Percentiles rank a stretch among this genome's conserved stretches.
These are phyloP conservation scores for Bolboschoenus planiculmis DNA, from an alignment of 176 grass and related monocot species.

Conservation along the genomic window DNA sequence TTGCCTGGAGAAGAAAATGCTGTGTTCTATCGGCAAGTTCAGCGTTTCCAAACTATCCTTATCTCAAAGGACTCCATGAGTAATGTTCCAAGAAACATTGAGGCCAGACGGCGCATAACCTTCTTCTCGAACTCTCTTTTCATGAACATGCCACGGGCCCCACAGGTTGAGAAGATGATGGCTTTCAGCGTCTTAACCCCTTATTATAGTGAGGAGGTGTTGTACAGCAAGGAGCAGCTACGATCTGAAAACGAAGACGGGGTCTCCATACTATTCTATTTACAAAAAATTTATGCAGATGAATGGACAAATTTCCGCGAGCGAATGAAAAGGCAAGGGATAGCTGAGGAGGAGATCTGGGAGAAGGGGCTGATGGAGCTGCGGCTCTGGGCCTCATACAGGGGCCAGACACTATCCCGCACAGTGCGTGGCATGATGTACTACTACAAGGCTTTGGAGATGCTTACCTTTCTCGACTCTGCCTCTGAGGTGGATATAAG, in stretches of 20 bases:
- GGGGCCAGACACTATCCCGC: slow-evolving; percentile 80
- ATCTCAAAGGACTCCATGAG: slow-evolving; percentile 81
- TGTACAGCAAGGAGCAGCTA: slow-evolving; percentile 92
- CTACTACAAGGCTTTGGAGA: slow-evolving; percentile 93
- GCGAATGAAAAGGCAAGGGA: slow-evolving; percentile 75
- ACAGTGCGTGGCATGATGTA: slow-evolving; percentile 98
- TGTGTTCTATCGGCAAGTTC: slow-evolving; percentile 69
- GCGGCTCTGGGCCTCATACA: slow-evolving; percentile 84
- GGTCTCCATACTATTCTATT: slow-evolving; percentile 84
- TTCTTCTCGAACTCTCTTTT: slow-evolving; percentile 97
- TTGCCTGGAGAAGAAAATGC: slow-evolving; percentile 51
- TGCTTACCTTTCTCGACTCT: slow-evolving; percentile 87
- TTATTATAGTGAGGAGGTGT: slow-evolving; percentile 90
- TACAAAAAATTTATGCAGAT: slow-evolving; percentile 78
- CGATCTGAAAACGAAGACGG: slow-evolving; percentile 82
- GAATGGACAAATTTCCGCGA: slow-evolving; percentile 83
- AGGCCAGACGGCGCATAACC: slow-evolving; percentile 76
- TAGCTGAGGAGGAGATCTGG: slow-evolving; percentile 50
- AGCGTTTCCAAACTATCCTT: slow-evolving; percentile 68
- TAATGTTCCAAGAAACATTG: slow-evolving; percentile 82
- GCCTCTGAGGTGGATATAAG: slow-evolving; percentile 78
- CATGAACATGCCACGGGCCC: slow-evolving; percentile 96
- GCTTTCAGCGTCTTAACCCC: slow-evolving; percentile 87
- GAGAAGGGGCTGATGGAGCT: slow-evolving; percentile 55
- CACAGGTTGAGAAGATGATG: slow-evolving; percentile 93